phyloP scores from a whole-genome alignment of 306 rosid genomes.

The Rosa rugosa region DNA sequence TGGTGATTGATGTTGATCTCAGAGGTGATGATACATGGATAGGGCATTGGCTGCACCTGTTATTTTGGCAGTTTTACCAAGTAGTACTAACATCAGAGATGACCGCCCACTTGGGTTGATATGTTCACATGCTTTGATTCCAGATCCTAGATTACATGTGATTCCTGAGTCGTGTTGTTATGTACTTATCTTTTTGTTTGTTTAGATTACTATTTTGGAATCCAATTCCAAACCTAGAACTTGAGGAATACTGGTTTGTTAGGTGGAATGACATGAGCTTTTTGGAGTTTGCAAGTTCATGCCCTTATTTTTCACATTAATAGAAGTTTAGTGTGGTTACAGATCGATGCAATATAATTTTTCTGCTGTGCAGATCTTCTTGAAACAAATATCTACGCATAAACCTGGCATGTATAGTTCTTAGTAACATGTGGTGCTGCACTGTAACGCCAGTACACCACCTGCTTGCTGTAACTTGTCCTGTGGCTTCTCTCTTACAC shows the following conservation, averaged over 20 bases:
- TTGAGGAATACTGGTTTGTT: constrained; percentile 17
- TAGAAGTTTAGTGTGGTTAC: neutral
- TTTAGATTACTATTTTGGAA: constrained; percentile 5
- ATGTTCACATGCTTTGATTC: constrained; percentile 4
- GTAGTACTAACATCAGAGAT: constrained; percentile 18
- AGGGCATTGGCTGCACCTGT: constrained; percentile 1
- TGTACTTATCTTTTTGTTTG: constrained; percentile 4
- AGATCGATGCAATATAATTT: neutral
- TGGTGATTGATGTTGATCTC: constrained; percentile 58
- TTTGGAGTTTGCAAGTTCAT: constrained; percentile 21
- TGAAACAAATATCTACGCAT: neutral
- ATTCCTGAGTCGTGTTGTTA: constrained; percentile 14
- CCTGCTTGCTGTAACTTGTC: neutral
- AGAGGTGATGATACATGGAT: neutral
- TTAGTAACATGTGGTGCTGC: neutral
- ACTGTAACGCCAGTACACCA: neutral
- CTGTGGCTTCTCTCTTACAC: neutral
- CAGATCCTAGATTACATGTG: neutral
- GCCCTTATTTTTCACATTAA: constrained; percentile 11
- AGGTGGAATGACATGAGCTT: constrained; percentile 7
- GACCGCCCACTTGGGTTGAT: constrained; percentile 17
- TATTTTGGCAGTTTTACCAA: constrained; percentile 15
- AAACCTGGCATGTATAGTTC: neutral
- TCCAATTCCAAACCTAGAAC: constrained; percentile 12
- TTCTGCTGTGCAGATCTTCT: neutral